These are phyloP conservation scores for Penicillium paradoxum DNA, from an alignment of 495 filamentous ascomycete species.

Conservation along the genomic window DNA sequence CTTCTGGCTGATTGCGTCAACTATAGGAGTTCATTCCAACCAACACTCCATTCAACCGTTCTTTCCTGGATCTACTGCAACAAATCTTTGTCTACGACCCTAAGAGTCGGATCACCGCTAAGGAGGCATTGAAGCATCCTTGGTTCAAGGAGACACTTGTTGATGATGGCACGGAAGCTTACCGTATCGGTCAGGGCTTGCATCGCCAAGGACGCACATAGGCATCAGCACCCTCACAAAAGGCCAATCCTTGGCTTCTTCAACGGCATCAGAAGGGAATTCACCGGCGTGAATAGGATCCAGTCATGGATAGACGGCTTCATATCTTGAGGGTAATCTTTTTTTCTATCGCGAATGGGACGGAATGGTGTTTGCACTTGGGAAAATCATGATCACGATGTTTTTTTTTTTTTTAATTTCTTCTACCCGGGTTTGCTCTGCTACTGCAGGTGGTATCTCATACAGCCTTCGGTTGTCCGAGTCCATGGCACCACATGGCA, in stretches of 20 bases:
- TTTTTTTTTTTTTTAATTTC: conserved; percentile 13
- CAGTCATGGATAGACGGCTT: conserved; percentile 31
- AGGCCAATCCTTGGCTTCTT: conserved; percentile 5
- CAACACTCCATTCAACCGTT: conserved; percentile 68
- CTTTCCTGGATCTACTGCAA: conserved; percentile 82
- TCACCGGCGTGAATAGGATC: conserved; percentile 26
- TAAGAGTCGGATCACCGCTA: conserved; percentile 81
- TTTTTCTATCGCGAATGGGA: conserved; percentile 26
- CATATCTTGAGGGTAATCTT: conserved; percentile 12
- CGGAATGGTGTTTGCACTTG: conserved; percentile 23
- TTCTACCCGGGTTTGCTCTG: conserved; percentile 7
- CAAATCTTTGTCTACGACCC: conserved; percentile 97
- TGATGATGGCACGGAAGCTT: conserved; percentile 93
- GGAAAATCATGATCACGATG: conserved; percentile 28
- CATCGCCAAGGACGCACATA: conserved; percentile 17
- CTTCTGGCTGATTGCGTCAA: background rate
- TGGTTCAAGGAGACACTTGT: conserved; percentile 87
- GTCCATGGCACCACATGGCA: conserved; percentile 2
- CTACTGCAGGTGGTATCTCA: background rate
- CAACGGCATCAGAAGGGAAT: conserved; percentile 6
- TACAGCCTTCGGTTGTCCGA: background rate
- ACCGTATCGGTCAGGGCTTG: conserved; percentile 54
- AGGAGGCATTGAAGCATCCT: conserved; percentile 81
- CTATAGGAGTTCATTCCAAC: conserved; percentile 82
- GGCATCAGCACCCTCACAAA: background rate